A percentile compares a stretch with the other conserved stretches of the same genome.
Conservation (phyloP, 202 grass and related monocot genomes). For the Panicum hallii region DNA sequence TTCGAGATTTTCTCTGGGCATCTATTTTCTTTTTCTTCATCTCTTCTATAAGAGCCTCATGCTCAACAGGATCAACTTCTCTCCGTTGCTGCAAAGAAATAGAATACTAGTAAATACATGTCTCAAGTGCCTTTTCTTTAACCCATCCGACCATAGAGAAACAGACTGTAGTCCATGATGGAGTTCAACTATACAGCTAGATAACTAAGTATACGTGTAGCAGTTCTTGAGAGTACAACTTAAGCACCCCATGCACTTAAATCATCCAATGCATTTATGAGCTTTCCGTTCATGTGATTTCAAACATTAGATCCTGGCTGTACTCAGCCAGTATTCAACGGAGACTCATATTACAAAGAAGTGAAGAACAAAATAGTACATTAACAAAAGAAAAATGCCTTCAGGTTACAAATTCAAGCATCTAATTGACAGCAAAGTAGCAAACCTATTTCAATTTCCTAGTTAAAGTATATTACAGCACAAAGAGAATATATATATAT, state of each 20-base stretch:
- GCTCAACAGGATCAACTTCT: constrained; percentile 63
- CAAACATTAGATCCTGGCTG: no score
- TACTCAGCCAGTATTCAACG: no score
- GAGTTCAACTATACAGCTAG: neutral
- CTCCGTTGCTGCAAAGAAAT: constrained; percentile 60
- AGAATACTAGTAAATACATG: constrained; percentile 42
- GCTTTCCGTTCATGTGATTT: no score
- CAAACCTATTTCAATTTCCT: constrained; percentile 5
- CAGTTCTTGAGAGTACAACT: no score
- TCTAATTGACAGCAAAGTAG: neutral
- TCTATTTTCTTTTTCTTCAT: constrained; percentile 73
- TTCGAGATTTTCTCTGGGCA: constrained; percentile 65
- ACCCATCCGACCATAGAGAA: neutral
- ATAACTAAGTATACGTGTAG: no score
- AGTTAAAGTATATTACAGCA: neutral
- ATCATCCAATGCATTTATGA: no score
- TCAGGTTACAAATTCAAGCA: constrained; percentile 29
- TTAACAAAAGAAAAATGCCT: constrained; percentile 15
- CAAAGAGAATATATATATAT: neutral
- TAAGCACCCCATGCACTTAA: no score
- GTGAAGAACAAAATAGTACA: constrained; percentile 3
- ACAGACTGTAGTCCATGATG: constrained; percentile 22
- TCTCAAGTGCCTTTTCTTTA: neutral
- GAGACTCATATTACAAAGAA: neutral
- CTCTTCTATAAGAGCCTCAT: constrained; percentile 55